phyloP scores from a whole-genome alignment of 2,329 filamentous ascomycete species.

The Arthrobotrys entomopaga region DNA sequence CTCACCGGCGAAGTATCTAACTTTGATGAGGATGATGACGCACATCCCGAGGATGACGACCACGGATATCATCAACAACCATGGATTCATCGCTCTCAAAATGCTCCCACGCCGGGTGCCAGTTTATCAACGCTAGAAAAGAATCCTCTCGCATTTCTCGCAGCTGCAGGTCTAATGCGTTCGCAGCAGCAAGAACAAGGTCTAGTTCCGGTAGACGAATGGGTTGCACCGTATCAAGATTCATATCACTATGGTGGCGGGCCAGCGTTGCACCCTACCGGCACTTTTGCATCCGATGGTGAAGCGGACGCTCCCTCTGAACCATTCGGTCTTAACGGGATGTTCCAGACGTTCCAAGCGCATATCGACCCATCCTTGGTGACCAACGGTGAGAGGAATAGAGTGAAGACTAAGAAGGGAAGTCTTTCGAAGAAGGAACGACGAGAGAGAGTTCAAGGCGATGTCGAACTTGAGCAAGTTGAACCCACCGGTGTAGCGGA shows the following conservation, averaged over 20 bases:
- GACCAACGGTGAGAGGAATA: conserved; percentile 11
- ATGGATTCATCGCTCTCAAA: conserved; percentile 17
- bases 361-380: conserved; percentile 29
- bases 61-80: conserved; percentile 10
- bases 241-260: conserved; percentile 23
- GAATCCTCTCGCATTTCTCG: conserved; percentile 55
- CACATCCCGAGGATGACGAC: neutral
- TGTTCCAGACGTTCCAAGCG: conserved; percentile 13
- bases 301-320: conserved; percentile 39
- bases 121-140: conserved; percentile 49
- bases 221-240: conserved; percentile 32
- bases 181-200: conserved; percentile 41
- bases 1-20: conserved; percentile 12
- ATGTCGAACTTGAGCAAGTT: conserved; percentile 35
- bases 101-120: conserved; percentile 10
- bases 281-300: conserved; percentile 31
- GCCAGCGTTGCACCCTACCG: conserved; percentile 34
- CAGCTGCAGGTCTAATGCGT: conserved; percentile 55
- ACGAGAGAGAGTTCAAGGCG: conserved; percentile 43
- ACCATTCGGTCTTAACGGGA: conserved; percentile 29
- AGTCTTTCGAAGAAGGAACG: conserved; percentile 37
- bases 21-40: conserved; percentile 4
- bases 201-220: conserved; percentile 9
- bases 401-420: conserved; percentile 25
- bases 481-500: conserved; percentile 39